These are phyloP conservation scores for Podila verticillata DNA, from an alignment of 192 early-diverging fungal species.

Conservation along the genomic window DNA sequence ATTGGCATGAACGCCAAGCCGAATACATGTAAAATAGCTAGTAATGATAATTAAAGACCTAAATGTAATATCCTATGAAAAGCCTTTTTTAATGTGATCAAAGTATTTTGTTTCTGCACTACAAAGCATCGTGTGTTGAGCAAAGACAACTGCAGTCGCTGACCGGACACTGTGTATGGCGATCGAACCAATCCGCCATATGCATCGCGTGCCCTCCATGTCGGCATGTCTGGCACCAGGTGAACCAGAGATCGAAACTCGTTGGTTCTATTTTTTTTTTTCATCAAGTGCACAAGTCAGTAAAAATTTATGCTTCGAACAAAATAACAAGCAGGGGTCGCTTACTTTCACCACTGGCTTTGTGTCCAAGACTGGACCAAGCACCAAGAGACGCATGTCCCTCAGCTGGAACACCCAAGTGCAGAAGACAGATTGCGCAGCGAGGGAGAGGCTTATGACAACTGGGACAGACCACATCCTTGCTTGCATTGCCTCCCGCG, in stretches of 20 bases:
- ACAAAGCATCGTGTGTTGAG: slow-evolving; percentile 44
- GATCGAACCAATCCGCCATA: slow-evolving; percentile 91
- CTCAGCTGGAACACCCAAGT: slow-evolving; percentile 75
- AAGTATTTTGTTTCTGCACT: not conserved
- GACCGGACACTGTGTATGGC: slow-evolving; percentile 88
- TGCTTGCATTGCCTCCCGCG: slow-evolving; percentile 19
- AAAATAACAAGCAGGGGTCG: not conserved
- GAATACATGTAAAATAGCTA: slow-evolving; percentile 31
- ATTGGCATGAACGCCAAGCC: slow-evolving; percentile 19
- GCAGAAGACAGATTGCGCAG: slow-evolving; percentile 70
- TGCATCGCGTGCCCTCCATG: slow-evolving; percentile 97
- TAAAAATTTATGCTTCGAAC: not conserved
- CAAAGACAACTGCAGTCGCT: slow-evolving; percentile 89
- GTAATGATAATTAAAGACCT: no score
- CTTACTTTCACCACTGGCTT: slow-evolving; percentile 47
- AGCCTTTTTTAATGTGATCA: not conserved
- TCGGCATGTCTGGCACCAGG: slow-evolving; percentile 97
- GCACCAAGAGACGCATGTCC: slow-evolving; percentile 31
- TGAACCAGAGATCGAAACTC: slow-evolving; percentile 93
- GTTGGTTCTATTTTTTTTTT: slow-evolving; percentile 44
- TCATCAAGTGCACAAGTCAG: no score
- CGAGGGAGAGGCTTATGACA: slow-evolving; percentile 71
- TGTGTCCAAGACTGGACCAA: slow-evolving; percentile 49
- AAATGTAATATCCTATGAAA: no score
- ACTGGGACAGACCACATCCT: slow-evolving; percentile 70